Evolutionary conservation across 176 grass and related monocot genomes (phyloP), one percentile per base, ranked within the genome.

Genomic region (Phyllostachys edulis): DNA sequence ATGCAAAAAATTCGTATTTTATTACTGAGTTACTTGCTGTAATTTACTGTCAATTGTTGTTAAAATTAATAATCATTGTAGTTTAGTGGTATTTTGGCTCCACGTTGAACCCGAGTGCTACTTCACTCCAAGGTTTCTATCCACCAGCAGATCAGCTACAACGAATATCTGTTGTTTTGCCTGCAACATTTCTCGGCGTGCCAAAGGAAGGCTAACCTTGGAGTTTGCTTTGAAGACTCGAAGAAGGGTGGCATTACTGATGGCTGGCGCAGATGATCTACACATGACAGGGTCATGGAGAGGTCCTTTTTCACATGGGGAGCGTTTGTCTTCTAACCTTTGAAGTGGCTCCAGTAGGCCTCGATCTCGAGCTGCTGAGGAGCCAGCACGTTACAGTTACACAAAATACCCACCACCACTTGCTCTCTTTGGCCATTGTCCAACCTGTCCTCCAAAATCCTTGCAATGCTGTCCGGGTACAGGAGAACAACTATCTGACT

Each of bases 261-360:
- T 3, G 27, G 63, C 13, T 3, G 27, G 63, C 13, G 55, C 59
- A 38, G 56, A 79, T 60, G 54, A 71, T 84, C 39, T 39, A 60
- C 23, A 79, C 10, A 47, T 45, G 84, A 24, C 51, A 71, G 52
- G 39, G 40, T 4, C 42, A 32, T n/a, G 69, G 24, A 21, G 70
- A 40, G 63, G 72, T 77, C 72, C 73, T 41, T 77, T 78, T 59
- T 50, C 71, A 71, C 38, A 85, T 47, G 73, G 50, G 6, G 20
- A 65, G 34, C 65, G 34, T 39, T 65, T 78, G 66, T 71, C 41
- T 68, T 83, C 54, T 73, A 32, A 38, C 54, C 51, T 54, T 63
- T 78, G 10, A 59, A 55, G n/a, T 63, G 26, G 42, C 60, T 66
- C 49, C 37, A 75, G n/a, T 70, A 41, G 39, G 21, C 32, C 51